phyloP scores from a whole-genome alignment of 2,329 filamentous ascomycete species.

The Fusarium sacchari region DNA sequence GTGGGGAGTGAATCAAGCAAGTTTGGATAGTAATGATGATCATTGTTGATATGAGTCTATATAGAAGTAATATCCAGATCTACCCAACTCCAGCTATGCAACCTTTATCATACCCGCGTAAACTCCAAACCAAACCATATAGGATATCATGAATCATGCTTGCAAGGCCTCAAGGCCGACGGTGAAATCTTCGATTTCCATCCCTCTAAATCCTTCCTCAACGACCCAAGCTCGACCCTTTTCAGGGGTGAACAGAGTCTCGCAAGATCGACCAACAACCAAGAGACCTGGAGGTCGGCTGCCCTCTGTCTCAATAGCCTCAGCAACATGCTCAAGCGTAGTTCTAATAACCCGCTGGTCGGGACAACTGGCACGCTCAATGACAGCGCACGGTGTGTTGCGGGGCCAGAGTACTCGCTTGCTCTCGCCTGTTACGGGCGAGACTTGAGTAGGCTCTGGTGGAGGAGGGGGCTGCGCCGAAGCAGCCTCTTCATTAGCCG shows the following conservation, averaged over 20 bases:
- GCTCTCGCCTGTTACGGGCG: slow-evolving; percentile 9
- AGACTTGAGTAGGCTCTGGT: slow-evolving; percentile 8
- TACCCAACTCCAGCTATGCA: slow-evolving; percentile 35
- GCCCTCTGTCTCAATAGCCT: slow-evolving; percentile 88
- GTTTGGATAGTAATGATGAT: neutral
- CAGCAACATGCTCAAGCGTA: slow-evolving; percentile 79
- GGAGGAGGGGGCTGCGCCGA: slow-evolving; percentile 21
- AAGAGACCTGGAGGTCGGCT: slow-evolving; percentile 88
- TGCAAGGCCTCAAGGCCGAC: slow-evolving; percentile 38
- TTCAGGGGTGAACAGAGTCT: slow-evolving; percentile 72
- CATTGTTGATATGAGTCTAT: neutral
- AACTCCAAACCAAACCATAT: slow-evolving; percentile 10
- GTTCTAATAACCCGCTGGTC: slow-evolving; percentile 94
- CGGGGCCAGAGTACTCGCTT: slow-evolving; percentile 71
- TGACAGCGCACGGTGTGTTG: slow-evolving; percentile 87
- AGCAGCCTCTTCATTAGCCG: slow-evolving; percentile 35
- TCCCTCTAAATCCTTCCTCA: slow-evolving; percentile 84
- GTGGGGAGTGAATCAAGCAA: neutral
- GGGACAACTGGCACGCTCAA: slow-evolving; percentile 92
- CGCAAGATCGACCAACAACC: slow-evolving; percentile 85
- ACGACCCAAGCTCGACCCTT: slow-evolving; percentile 78
- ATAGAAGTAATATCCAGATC: neutral
- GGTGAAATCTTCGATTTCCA: slow-evolving; percentile 63
- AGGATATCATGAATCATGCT: slow-evolving; percentile 12
- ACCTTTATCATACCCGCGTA: slow-evolving; percentile 20